phyloP scores from a whole-genome alignment of 2,329 filamentous ascomycete genomes.

The Coniochaeta sp. region DNA sequence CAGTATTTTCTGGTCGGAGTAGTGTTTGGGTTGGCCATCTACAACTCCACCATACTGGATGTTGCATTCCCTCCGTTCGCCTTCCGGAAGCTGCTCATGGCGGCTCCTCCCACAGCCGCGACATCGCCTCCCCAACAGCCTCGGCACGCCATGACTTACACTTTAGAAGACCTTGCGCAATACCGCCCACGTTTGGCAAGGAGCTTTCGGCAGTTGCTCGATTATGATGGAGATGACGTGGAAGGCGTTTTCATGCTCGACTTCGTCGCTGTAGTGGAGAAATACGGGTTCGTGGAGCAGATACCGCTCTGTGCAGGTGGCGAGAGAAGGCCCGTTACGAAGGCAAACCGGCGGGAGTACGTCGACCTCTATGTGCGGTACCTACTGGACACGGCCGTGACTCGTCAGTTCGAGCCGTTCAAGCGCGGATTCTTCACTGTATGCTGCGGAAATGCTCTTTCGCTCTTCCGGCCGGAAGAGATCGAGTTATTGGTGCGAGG shows the following conservation, averaged over 20 bases:
- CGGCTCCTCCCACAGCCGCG: slow-evolving; percentile 55
- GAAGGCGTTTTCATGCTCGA: slow-evolving; percentile 73
- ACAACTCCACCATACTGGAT: slow-evolving; percentile 90
- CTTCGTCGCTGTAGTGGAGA: slow-evolving; percentile 71
- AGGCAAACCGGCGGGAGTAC: slow-evolving; percentile 74
- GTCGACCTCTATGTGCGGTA: slow-evolving; percentile 79
- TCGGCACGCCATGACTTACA: slow-evolving; percentile 61
- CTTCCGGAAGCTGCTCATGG: slow-evolving; percentile 78
- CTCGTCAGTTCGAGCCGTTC: slow-evolving; percentile 85
- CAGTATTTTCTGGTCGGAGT: slow-evolving; percentile 89
- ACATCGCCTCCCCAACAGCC: slow-evolving; percentile 48
- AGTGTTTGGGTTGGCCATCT: slow-evolving; percentile 81
- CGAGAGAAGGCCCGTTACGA: slow-evolving; percentile 71
- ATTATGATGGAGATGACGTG: slow-evolving; percentile 80
- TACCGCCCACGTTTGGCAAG: slow-evolving; percentile 69
- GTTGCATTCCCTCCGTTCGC: slow-evolving; percentile 82
- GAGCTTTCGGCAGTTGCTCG: slow-evolving; percentile 68
- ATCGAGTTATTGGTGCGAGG: slow-evolving; percentile 83
- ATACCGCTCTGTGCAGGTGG: slow-evolving; percentile 70
- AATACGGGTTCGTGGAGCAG: slow-evolving; percentile 61
- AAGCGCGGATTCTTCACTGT: slow-evolving; percentile 91
- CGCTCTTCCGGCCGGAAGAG: slow-evolving; percentile 82
- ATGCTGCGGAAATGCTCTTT: slow-evolving; percentile 80
- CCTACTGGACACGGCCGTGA: slow-evolving; percentile 69
- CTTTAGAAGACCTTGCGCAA: slow-evolving; percentile 75